phyloP scores from a whole-genome alignment of 305 asterid genomes.

The Fraxinus velutina region DNA sequence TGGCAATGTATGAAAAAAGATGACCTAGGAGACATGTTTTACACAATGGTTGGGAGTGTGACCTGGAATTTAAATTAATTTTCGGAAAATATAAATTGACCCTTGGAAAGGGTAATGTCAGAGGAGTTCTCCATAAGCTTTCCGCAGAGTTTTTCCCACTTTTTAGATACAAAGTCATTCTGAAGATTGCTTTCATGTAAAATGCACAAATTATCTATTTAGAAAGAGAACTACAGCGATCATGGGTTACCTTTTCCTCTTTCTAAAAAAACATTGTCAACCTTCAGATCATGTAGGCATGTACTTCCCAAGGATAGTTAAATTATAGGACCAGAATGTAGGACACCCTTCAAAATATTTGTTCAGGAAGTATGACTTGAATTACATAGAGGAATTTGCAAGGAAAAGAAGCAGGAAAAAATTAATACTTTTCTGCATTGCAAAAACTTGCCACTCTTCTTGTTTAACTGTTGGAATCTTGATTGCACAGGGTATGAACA shows the following conservation, averaged over 20 bases:
- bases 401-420: conserved; percentile 5
- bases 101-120: conserved; percentile 9
- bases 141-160: neutral
- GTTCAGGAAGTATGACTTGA: neutral
- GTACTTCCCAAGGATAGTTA: neutral
- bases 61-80: neutral
- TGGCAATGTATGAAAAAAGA: neutral
- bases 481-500: conserved; percentile 11
- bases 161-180: neutral
- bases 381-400: conserved; percentile 4
- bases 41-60: neutral
- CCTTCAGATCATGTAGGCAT: neutral
- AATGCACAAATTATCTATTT: neutral
- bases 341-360: neutral
- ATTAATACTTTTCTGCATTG: conserved; percentile 6
- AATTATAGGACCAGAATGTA: neutral
- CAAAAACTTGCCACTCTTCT: conserved; percentile 12
- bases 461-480: neutral
- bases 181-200: neutral
- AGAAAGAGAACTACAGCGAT: neutral
- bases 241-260: neutral
- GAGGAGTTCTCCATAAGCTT: neutral
- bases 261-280: neutral
- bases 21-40: neutral
- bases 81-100: neutral